phyloP scores from a whole-genome alignment of 2,329 filamentous ascomycete species.

The Venturia nashicola region DNA sequence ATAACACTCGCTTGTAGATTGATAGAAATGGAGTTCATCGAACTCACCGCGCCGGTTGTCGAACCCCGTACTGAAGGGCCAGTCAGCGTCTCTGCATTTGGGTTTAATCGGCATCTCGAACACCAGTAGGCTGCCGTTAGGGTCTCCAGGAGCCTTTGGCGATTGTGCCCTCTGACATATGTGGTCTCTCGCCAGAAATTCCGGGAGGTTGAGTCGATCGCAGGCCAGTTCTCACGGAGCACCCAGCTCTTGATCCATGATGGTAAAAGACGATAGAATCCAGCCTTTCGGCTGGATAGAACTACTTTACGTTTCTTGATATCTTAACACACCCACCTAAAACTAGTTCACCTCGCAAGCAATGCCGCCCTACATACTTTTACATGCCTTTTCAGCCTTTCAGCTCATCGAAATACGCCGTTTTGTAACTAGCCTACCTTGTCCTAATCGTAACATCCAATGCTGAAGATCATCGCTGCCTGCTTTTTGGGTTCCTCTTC shows the following conservation, averaged over 20 bases:
- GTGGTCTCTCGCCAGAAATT: too few relatives aligned
- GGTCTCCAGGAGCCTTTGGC: too few relatives aligned
- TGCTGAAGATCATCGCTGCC: not conserved
- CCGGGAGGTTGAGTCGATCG: not conserved
- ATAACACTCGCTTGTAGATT: too few relatives aligned
- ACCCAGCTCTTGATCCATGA: not conserved
- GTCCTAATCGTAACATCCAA: not conserved
- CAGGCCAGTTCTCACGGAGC: not conserved
- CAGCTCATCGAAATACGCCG: not conserved
- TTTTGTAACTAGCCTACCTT: not conserved
- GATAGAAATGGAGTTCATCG: too few relatives aligned
- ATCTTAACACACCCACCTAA: conserved; percentile 1
- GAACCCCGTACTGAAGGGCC: too few relatives aligned
- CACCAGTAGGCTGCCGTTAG: too few relatives aligned
- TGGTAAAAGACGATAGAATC: not conserved
- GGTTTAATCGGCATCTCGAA: too few relatives aligned
- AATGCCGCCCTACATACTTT: not conserved
- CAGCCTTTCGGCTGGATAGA: not conserved
- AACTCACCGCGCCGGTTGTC: too few relatives aligned
- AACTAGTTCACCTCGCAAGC: not conserved
- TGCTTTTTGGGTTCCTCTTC: conserved; percentile 16
- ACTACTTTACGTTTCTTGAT: not conserved
- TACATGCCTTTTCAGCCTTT: not conserved
- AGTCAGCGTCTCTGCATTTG: too few relatives aligned
- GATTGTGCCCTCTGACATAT: too few relatives aligned